These are phyloP conservation scores for Coemansia sp. DNA, from an alignment of 192 early-diverging fungal species.

Conservation along the genomic window DNA sequence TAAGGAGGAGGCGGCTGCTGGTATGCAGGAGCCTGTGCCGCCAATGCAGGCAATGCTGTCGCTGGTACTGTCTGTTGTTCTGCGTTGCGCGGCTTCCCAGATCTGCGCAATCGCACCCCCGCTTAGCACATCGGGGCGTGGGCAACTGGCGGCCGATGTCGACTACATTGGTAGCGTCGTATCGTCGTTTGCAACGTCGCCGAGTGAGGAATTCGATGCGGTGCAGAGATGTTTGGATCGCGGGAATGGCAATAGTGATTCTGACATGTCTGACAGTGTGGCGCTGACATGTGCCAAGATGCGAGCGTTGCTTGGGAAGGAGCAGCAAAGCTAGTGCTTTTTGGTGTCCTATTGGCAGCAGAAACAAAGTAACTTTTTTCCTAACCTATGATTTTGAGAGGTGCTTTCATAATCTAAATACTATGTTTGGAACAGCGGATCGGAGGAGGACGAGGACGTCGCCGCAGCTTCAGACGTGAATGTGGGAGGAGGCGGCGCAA, in stretches of 20 bases:
- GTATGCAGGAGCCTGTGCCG: neutral
- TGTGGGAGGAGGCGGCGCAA: neutral
- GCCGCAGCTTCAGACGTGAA: neutral
- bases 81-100: constrained; percentile 17
- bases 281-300: constrained; percentile 9
- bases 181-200: constrained; percentile 16
- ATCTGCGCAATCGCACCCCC: constrained; percentile 28
- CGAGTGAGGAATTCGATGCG: constrained; percentile 20
- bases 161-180: constrained; percentile 46
- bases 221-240: constrained; percentile 6
- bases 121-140: constrained; percentile 20
- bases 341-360: too few relatives aligned
- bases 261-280: neutral
- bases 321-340: too few relatives aligned
- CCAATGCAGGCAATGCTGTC: constrained; percentile 35
- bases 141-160: constrained; percentile 37
- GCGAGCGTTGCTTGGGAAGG: constrained; percentile 8
- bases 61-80: constrained; percentile 29
- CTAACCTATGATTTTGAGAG: too few relatives aligned
- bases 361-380: too few relatives aligned
- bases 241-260: neutral
- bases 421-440: constrained; percentile 1
- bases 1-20: neutral
- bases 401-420: too few relatives aligned
- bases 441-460: neutral